Percentiles rank a stretch among this genome's conserved stretches.
Evolutionary conservation across 805 yeast species (phyloP).

Genomic region (Saturnispora serradocipensis): DNA sequence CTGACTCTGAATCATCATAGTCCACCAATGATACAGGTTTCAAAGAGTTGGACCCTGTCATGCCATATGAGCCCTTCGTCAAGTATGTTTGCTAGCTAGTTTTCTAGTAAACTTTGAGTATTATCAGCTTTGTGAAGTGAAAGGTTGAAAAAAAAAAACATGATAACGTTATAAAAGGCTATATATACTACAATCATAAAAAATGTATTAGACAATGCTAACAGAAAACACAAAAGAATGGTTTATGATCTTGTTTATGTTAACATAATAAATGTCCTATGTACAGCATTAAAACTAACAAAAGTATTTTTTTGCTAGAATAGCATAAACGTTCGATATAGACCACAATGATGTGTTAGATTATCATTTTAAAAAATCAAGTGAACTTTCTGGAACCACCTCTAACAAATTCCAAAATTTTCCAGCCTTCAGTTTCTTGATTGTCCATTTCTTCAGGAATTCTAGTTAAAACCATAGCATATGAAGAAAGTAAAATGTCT

Average conservation of each 20-base stretch:
- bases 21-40: background rate
- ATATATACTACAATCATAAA: background rate
- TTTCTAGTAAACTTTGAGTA: background rate
- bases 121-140: background rate
- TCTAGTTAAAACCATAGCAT: conserved; percentile 92
- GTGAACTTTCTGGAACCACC: conserved; percentile 85
- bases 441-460: conserved; percentile 87
- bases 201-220: background rate
- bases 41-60: background rate
- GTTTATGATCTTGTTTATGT: background rate
- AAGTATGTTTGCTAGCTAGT: background rate
- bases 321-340: background rate
- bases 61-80: background rate
- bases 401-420: conserved; percentile 85
- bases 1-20: background rate
- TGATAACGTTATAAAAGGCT: background rate
- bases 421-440: conserved; percentile 94
- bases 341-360: background rate
- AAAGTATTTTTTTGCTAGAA: background rate
- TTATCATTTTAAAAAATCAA: conserved; percentile 17
- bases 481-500: conserved; percentile 84
- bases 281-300: background rate
- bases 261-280: background rate
- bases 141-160: background rate
- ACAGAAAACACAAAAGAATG: background rate